Conservation (phyloP, 257 asterid genomes). For the Solanum rostratum region DNA sequence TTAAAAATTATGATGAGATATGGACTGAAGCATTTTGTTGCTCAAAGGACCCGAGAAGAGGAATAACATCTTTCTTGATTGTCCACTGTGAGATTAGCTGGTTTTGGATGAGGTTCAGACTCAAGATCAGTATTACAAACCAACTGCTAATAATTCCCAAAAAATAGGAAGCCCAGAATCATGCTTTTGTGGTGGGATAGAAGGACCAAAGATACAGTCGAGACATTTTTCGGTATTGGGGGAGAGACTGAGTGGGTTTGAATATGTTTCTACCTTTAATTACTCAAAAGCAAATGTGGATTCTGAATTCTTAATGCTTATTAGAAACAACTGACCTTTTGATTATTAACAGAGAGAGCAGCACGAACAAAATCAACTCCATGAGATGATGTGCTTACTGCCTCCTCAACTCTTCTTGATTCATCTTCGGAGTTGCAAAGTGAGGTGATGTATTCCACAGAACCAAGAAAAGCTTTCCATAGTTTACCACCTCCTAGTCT, state of each 20-base stretch:
- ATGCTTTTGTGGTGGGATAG: not conserved
- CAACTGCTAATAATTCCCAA: not conserved
- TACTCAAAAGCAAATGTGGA: not conserved
- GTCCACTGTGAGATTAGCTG: not conserved
- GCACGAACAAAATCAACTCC: constrained; percentile 82
- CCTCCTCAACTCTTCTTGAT: constrained; percentile 60
- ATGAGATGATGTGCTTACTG: constrained; percentile 60
- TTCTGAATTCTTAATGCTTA: not conserved
- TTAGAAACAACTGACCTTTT: constrained; percentile 25
- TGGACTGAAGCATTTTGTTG: not conserved
- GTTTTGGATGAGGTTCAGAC: not conserved
- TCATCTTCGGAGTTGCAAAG: constrained; percentile 65
- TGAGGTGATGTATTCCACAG: constrained; percentile 86
- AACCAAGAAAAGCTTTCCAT: constrained; percentile 83
- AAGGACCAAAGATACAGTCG: not conserved
- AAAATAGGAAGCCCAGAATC: not conserved
- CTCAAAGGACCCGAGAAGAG: not conserved
- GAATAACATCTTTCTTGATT: not conserved
- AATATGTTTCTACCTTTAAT: not conserved
- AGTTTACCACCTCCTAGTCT: constrained; percentile 74
- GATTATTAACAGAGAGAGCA: constrained; percentile 79
- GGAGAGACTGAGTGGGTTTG: not conserved
- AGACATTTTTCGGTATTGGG: not conserved
- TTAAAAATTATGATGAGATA: not conserved
- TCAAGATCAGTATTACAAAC: not conserved